phyloP scores from a whole-genome alignment of 345 rosid species.

The Anastatica hierochuntica region DNA sequence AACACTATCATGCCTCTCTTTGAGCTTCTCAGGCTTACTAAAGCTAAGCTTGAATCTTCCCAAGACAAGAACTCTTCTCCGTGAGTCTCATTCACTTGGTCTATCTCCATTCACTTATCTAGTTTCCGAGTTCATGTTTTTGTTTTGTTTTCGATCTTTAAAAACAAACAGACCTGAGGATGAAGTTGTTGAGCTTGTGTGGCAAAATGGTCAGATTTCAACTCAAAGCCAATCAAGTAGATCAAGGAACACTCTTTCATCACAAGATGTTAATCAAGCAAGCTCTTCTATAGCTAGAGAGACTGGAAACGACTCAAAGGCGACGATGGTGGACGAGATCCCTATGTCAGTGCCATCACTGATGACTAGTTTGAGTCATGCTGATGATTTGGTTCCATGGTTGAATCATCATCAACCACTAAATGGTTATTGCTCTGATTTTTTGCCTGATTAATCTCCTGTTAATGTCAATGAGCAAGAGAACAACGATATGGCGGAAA shows the following conservation, averaged over 20 bases:
- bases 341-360: not conserved
- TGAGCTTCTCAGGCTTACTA: conserved; percentile 54
- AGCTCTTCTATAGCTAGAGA: conserved; percentile 30
- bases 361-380: not conserved
- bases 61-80: conserved; percentile 36
- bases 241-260: conserved; percentile 27
- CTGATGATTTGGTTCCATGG: too few species aligned
- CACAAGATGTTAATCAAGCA: conserved; percentile 18
- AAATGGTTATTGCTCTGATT: too few species aligned
- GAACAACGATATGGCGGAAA: too few species aligned
- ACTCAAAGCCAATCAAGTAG: conserved; percentile 52
- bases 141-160: not conserved
- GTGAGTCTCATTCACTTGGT: conserved; percentile 41
- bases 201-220: conserved; percentile 69
- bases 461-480: conserved; percentile 37
- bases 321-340: conserved; percentile 12
- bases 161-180: conserved; percentile 50
- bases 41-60: conserved; percentile 32
- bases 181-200: conserved; percentile 59
- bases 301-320: conserved; percentile 23
- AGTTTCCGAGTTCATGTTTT: too few species aligned
- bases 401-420: too few species aligned
- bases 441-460: conserved; percentile 28
- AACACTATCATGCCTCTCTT: conserved; percentile 76
- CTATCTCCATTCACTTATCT: too few species aligned